Evolutionary conservation across 2,329 filamentous ascomycete species (phyloP).

Genomic region (Phialophora tarda): DNA sequence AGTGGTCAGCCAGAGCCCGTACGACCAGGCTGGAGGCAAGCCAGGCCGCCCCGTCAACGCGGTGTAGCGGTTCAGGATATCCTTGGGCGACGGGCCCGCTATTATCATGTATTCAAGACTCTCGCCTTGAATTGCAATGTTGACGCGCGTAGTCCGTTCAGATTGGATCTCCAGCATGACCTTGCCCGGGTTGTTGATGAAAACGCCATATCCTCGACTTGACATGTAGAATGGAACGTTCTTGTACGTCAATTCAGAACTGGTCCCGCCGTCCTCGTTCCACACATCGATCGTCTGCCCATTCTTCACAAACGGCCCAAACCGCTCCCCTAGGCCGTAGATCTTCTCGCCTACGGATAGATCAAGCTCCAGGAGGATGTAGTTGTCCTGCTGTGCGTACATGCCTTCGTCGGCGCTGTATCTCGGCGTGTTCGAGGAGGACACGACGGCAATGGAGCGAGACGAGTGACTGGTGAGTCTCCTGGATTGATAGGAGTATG

Average conservation of each 20-base stretch:
- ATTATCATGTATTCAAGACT: conserved; percentile 72
- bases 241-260: conserved; percentile 35
- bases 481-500: conserved; percentile 28
- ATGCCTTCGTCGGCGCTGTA: conserved; percentile 46
- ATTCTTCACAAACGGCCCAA: conserved; percentile 73
- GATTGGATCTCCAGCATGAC: conserved; percentile 72
- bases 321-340: conserved; percentile 73
- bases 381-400: conserved; percentile 47
- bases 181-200: conserved; percentile 68
- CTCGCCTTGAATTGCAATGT: conserved; percentile 69
- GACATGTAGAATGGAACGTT: conserved; percentile 34
- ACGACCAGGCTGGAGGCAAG: conserved; percentile 70
- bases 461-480: conserved; percentile 48
- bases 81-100: conserved; percentile 69
- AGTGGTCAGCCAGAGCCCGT: conserved; percentile 73
- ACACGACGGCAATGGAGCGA: conserved; percentile 50
- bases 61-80: conserved; percentile 68
- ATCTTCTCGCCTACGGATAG: conserved; percentile 59
- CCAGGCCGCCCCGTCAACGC: conserved; percentile 66
- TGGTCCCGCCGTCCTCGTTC: conserved; percentile 53
- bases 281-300: conserved; percentile 67
- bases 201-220: conserved; percentile 71
- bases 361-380: conserved; percentile 48
- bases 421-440: conserved; percentile 44
- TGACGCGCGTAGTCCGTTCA: conserved; percentile 68